A percentile compares a stretch with the other conserved stretches of the same genome.
These are phyloP conservation scores for Centaurea solstitialis DNA, from an alignment of 129 eudicot genomes.

Conservation along the genomic window DNA sequence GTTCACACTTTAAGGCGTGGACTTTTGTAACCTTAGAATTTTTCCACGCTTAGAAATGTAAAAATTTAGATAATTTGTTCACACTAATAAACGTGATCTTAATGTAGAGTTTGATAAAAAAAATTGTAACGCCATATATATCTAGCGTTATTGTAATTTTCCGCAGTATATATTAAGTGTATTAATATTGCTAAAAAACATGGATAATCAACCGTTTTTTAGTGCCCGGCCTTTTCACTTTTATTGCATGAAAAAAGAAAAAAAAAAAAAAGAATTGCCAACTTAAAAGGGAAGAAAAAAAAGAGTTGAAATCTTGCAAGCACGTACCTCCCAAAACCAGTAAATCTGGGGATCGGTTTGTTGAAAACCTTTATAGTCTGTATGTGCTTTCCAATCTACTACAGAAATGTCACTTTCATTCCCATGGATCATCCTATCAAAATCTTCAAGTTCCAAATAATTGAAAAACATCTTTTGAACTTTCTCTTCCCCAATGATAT, in stretches of 20 bases:
- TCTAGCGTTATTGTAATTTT: no score
- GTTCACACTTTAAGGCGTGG: no score
- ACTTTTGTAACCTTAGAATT: no score
- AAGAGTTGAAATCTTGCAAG: neutral
- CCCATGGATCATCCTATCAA: conserved; percentile 73
- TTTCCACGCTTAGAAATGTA: no score
- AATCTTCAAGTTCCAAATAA: conserved; percentile 60
- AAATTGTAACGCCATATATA: no score
- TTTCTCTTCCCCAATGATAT: conserved; percentile 22
- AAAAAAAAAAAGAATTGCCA: neutral
- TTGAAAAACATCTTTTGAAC: conserved; percentile 40
- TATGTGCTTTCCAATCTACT: conserved; percentile 73
- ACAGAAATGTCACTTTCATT: conserved; percentile 65
- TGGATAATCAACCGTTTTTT: no score
- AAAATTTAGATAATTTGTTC: no score
- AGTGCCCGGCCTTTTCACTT: neutral
- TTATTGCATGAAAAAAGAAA: neutral
- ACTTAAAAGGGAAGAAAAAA: neutral
- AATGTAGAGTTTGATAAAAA: no score
- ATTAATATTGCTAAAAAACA: no score
- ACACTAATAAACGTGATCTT: no score
- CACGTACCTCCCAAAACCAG: conserved; percentile 81
- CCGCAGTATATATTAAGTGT: no score
- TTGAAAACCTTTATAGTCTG: conserved; percentile 56
- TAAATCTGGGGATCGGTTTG: conserved; percentile 57